Base-by-base conservation (phyloP, 169 alveolate species). In the Babesia sp. region DNA sequence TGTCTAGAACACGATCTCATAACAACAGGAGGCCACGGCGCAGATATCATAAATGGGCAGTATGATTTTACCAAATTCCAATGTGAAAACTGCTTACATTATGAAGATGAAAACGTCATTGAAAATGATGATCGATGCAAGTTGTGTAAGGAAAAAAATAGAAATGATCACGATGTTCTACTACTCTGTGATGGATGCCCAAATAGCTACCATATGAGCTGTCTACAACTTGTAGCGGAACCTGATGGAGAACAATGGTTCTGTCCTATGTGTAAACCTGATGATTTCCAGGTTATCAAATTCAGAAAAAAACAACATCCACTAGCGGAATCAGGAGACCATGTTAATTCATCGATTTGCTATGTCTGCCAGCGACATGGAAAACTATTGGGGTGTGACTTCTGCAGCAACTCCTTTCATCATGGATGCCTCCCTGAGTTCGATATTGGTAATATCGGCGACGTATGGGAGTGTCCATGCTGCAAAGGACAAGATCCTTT, bases 181-280 rank as follows among this genome's bases (percentile, higher is more conserved):
- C 86, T 93, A 44, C 75, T 92, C 73, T 93, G 97, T 48, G 97
- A 93, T 76, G 97, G 97, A 48, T 93, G 97, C n/a, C 96, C 96
- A 8, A 91, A 92, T 84, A 87, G 94, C 55, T 91, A 91, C 54
- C 97, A 93, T 76, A 85, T 90, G 29, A 77, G 91, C 18, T 93
- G 97, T 73, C 80, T 93, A 55, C 80, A 93, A 14, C 85, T 91
- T 37, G 91, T 71, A 20, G 93, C 90, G 31, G 95, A 90, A 50
- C 95, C 95, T 0, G 96, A 91, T 50, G 78, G 89, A 1, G 95
- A 92, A 67, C 91, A 88, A 79, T 92, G 96, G 96, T 92, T 80
- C 50, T 93, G 96, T 68, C 95, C 96, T 18, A 92, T 90, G 76
- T 93, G 96, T 79, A 88, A 90, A 28, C 96, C 95, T 14, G 90